Percentiles rank a stretch among this genome's conserved stretches.
phyloP scores from a whole-genome alignment of 257 asterid genomes.

The Solanum clarkiae region DNA sequence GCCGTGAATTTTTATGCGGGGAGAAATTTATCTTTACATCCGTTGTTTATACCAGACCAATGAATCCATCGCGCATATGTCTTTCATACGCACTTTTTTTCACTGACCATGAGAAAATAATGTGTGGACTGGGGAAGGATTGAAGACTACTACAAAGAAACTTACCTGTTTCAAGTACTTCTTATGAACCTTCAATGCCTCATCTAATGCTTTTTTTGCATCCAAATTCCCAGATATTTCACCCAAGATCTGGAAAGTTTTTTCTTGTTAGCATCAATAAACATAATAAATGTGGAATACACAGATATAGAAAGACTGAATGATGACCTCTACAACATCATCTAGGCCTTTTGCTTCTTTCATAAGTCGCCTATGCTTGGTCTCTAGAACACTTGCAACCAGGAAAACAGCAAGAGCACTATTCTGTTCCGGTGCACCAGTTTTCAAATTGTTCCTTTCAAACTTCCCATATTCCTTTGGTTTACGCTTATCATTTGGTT shows the following conservation, averaged over 20 bases:
- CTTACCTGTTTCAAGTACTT: slow-evolving; percentile 83
- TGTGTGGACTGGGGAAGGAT: neutral
- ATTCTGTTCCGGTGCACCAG: slow-evolving; percentile 64
- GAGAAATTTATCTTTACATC: neutral
- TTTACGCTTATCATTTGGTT: slow-evolving; percentile 23
- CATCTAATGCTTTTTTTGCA: slow-evolving; percentile 69
- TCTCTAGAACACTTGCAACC: slow-evolving; percentile 88
- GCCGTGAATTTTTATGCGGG: neutral
- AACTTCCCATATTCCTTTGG: slow-evolving; percentile 80
- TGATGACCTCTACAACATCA: slow-evolving; percentile 71
- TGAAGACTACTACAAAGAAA: neutral
- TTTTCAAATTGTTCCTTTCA: slow-evolving; percentile 64
- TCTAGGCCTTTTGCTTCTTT: slow-evolving; percentile 91
- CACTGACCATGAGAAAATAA: neutral
- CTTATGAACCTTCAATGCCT: slow-evolving; percentile 70
- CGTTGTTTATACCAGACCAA: neutral
- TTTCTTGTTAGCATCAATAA: neutral
- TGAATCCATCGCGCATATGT: neutral
- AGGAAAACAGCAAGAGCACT: slow-evolving; percentile 81
- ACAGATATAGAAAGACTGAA: neutral
- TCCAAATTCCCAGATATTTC: slow-evolving; percentile 88
- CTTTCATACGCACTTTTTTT: neutral
- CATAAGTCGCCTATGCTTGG: slow-evolving; percentile 63
- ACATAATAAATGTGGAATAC: neutral
- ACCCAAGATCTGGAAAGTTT: slow-evolving; percentile 55